Evolutionary conservation across 495 filamentous ascomycete species (phyloP), one percentile per base, ranked within the genome.

Genomic region (Tirmania nivea): DNA sequence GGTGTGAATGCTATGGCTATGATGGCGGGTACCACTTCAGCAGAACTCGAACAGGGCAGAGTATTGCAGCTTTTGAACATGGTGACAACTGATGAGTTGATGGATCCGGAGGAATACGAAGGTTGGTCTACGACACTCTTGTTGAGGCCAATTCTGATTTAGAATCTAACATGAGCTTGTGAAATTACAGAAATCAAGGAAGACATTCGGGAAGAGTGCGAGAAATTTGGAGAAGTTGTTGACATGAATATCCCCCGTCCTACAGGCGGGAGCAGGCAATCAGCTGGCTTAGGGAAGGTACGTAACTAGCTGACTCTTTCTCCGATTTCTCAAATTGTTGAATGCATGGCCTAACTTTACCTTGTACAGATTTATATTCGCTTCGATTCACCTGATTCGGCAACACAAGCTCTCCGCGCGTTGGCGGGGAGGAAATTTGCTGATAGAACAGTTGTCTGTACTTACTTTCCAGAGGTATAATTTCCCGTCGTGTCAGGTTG

Each of bases 1-100:
- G 81, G 88, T 25, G 88, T 96, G 56, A 94, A 93, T 57, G 92
- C 89, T 57, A 96, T 99, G 86, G 90, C 87, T 34, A 88, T 96
- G 84, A 87, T 99, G 63, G 90, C 90, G 35, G 86, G 88, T 48
- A 94, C 89, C 36, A 89, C 84, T 8, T 83, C 82, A 35, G 73
- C 74, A 47, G 81, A 87, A 55, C 65, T 82, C 37, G 84, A 88
- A 55, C 77, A 77, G 48, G 77, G 80, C 54, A 76, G 86, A 48
- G 88, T 99, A 12, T 62, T 99, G 55, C 86, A 93, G 68, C 69
- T 99, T 48, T 70, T 96, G 59, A 99, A 99, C 69, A 96, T 96
- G 90, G 88, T 96, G 21, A 99, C 90, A 0, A 73, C 85, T 0
- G 92, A 96, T 54, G 90, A 99, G 68, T 73, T 99, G 16, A 81